Base-by-base conservation (phyloP, 2,329 filamentous ascomycete genomes). In the Phialophora tarda region DNA sequence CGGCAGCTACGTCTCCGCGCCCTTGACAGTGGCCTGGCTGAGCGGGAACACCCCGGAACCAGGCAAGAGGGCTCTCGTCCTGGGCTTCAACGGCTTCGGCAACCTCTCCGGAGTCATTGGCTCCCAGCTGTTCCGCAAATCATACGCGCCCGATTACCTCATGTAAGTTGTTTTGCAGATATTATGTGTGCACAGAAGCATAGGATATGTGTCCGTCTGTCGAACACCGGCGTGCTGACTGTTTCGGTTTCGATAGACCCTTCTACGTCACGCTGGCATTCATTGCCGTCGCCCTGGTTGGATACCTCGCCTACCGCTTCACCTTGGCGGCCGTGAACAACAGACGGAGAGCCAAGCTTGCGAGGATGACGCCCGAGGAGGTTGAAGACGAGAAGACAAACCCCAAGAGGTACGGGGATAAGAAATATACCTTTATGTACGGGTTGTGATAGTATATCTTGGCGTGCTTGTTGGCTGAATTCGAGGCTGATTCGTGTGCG, bases 21-120 rank as follows among this genome's bases (percentile, higher is more conserved):
- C 84, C 0, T 76, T 86, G 8, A 83, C 83, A 1, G 83, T 85
- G 0, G 83, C 84, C 0, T 86, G 84, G 84, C 78, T 85, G 2
- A 80, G 82, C 1, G 83, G 81, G 26, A 86, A 86, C 69, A 85
- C 82, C 3, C 83, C 64, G 11, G 80, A 82, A 56, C 83, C 83
- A 0, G 84, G 83, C 7, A 85, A 84, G 66, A 78, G 84, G 34
- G 81, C 83, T 4, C 77, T 85, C 10, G 74, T 85, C 2, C 79
- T 86, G 4, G 84, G 84, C 1, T 80, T 86, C 65, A 85, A 86
- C 66, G 84, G 84, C 6, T 86, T 83, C 80, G 83, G 74, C 24
- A 82, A 82, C 72, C 73, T 84, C 3, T 81, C 82, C 26, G 82
- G 82, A 24, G 77, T 80, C 59, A 76, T 86, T 59, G 79, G 83